These are phyloP conservation scores for Cladophialophora chaetospira DNA, from an alignment of 2,329 filamentous ascomycete genomes.

Conservation along the genomic window DNA sequence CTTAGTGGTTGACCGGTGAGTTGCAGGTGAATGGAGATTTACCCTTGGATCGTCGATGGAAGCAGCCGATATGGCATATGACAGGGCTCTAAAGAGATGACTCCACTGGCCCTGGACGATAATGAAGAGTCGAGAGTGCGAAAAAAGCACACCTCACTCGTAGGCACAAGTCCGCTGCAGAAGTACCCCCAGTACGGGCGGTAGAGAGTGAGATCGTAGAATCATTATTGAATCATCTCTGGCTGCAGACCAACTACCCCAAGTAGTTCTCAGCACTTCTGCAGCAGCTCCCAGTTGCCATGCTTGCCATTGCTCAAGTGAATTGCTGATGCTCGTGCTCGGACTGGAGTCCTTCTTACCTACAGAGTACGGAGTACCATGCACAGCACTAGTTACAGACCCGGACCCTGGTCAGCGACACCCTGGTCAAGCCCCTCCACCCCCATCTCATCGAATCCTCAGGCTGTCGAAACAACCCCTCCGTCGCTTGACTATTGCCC, in stretches of 20 bases:
- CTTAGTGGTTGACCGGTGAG: conserved; percentile 2
- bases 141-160: too few relatives aligned
- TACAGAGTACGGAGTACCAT: too few relatives aligned
- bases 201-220: background rate
- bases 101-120: background rate
- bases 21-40: conserved; percentile 4
- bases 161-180: background rate
- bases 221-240: background rate
- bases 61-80: background rate
- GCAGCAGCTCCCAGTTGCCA: background rate
- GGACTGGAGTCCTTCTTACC: background rate
- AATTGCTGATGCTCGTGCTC: conserved; percentile 7
- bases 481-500: conserved; percentile 11
- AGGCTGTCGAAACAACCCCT: conserved; percentile 10
- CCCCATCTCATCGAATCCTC: background rate
- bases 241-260: conserved; percentile 3
- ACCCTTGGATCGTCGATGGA: background rate
- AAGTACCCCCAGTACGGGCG: background rate
- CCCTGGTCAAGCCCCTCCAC: conserved; percentile 12
- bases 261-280: background rate
- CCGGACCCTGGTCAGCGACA: background rate
- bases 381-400: too few relatives aligned
- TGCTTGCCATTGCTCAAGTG: background rate
- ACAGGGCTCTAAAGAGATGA: background rate
- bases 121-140: too few relatives aligned